Evolutionary conservation across 805 yeast genomes (phyloP), one percentile per base, ranked within the genome.

Genomic region (Teunomyces tritomae): DNA sequence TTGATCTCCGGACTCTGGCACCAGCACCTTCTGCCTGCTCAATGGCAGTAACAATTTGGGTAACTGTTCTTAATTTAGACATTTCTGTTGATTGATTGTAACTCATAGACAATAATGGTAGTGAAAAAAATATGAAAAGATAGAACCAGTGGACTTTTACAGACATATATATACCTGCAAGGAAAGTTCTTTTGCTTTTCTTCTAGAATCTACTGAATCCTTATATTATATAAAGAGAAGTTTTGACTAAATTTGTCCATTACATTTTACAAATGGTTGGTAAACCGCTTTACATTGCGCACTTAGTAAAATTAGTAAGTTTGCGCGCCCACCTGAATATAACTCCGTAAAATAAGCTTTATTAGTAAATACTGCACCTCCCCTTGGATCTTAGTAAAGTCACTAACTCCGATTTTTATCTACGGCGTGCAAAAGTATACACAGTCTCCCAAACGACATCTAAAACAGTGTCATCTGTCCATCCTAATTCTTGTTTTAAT

Each of bases 21-120:
- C 96, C 96, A 28, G 77, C 90, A 54, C 96, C 96, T 67, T 89
- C 96, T 14, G 84, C 74, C 59, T 84, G 89, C 57, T 87, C 88
- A 35, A 77, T 59, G 28, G 92, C 90, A 40, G 61, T 54, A 24
- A 71, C 56, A 32, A 71, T 54, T 43, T 59, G 60, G 29, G 55
- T 54, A 51, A 71, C 62, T 16, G 69, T 55, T 67, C 76, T 68
- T 13, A 36, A 17, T 2, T 44, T 33, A n/a, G 44, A 40, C 50
- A 47, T 50, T 32, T 32, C 7, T n/a, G 9, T n/a, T 28, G 41
- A 29, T 32, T 34, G 14, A n/a, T 17, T 24, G 27, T 39, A 10
- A 17, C 16, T 41, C 14, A 27, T 30, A 16, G 32, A 13, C 20
- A 37, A 24, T 24, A 24, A 37, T 20, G 40, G 40, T 24, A 37